Base-by-base conservation (phyloP, 2,329 filamentous ascomycete species). In the Verticillium tricorpus region DNA sequence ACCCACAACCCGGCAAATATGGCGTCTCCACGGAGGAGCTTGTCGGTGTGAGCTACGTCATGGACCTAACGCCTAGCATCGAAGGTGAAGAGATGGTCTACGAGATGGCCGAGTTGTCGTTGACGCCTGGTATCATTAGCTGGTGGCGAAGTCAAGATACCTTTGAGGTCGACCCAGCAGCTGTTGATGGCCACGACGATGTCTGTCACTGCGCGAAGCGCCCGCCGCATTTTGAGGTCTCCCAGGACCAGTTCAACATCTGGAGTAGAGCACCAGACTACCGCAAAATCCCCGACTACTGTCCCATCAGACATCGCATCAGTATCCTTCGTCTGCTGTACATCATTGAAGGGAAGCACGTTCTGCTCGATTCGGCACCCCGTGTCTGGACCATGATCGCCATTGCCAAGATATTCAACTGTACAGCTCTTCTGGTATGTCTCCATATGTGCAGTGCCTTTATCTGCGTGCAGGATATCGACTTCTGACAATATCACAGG, bases 361-460 rank as follows among this genome's bases (percentile, higher is more conserved):
- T 86, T 0, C 75, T 78, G 1, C 71, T 92, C 15, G 83, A 91
- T 71, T 90, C 88, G 0, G 88, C 89, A 0, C 78, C 82, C 12
- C 86, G 89, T 15, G 74, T 89, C 40, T 91, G 86, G 80, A 90
- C 88, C 0, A 78, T 90, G n/a, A 83, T 85, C 37, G 84, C 82
- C 3, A 72, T 91, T 9, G 84, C 86, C 8, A 84, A 84, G 63
- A 78, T 86, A 45, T 81, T 89, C 58, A 83, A 86, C 32, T 82
- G 85, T 61, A 69, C 72, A 2, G 64, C 67, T 5, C 70, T 77
- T 8, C 71, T 86, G 22, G 31, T 57, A 22, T 7, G 57, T 52
- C 2, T 11, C 22, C 19, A 11, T 19, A 52, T 6, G 9, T 11
- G 34, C 14, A 35, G 28, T 28, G 28, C 39, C n/a, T n/a, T 45